These are phyloP conservation scores for Zymoseptoria tritici DNA, from an alignment of 2,329 filamentous ascomycete species.

Conservation along the genomic window DNA sequence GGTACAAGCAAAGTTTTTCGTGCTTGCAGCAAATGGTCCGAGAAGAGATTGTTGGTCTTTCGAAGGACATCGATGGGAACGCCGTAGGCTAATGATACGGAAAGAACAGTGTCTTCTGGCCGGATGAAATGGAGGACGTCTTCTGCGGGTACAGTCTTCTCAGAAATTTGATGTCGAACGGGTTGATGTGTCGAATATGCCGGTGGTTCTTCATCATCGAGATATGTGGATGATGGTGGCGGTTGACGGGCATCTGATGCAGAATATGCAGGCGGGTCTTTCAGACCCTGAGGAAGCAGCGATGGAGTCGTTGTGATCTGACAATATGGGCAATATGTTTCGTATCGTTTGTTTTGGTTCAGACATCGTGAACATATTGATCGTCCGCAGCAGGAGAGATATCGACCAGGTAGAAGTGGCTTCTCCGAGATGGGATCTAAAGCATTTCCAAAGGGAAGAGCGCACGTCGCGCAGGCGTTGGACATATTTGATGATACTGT, in stretches of 20 bases:
- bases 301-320: conserved; percentile 60
- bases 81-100: conserved; percentile 63
- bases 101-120: conserved; percentile 60
- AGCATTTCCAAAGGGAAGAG: conserved; percentile 19
- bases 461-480: conserved; percentile 28
- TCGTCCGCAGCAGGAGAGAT: conserved; percentile 61
- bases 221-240: conserved; percentile 3
- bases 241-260: conserved; percentile 14
- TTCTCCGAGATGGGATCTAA: conserved; percentile 45
- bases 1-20: conserved; percentile 66
- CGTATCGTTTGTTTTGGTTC: conserved; percentile 61
- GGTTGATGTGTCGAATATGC: conserved; percentile 35
- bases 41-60: conserved; percentile 60
- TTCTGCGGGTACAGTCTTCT: conserved; percentile 35
- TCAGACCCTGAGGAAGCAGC: conserved; percentile 56
- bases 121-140: conserved; percentile 71
- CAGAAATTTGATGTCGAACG: conserved; percentile 24
- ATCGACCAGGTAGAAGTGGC: conserved; percentile 51
- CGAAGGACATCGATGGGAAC: conserved; percentile 59
- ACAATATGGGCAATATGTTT: conserved; percentile 64
- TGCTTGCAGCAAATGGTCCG: conserved; percentile 63
- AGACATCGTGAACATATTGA: conserved; percentile 67
- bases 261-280: conserved; percentile 61
- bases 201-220: conserved; percentile 34
- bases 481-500: conserved; percentile 8